These are phyloP conservation scores for Xylaria sp. DNA, from an alignment of 495 filamentous ascomycete genomes.

Conservation along the genomic window DNA sequence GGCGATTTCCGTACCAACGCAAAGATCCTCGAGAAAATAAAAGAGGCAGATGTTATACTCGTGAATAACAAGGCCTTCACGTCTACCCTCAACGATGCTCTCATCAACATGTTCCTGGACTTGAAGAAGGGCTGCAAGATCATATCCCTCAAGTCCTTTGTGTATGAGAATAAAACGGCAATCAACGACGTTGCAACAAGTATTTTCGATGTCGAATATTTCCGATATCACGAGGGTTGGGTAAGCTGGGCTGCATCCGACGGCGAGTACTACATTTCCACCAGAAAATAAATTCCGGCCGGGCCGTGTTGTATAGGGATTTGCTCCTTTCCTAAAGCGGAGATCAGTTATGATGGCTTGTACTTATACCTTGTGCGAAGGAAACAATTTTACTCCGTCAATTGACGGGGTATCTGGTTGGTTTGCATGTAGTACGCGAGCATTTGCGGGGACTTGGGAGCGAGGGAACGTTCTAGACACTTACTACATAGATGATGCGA, in stretches of 20 bases:
- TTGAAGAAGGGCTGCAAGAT: constrained; percentile 91
- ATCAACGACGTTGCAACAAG: constrained; percentile 76
- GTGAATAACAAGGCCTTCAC: constrained; percentile 98
- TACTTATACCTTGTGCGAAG: constrained; percentile 25
- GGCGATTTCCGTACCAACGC: constrained; percentile 85
- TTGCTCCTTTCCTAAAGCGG: not conserved
- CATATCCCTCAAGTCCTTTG: constrained; percentile 83
- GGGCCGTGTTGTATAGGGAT: not conserved
- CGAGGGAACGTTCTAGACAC: constrained; percentile 17
- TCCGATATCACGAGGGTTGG: constrained; percentile 77
- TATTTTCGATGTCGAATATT: constrained; percentile 74
- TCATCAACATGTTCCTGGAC: constrained; percentile 91
- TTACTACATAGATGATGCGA: constrained; percentile 24
- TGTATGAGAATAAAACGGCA: constrained; percentile 74
- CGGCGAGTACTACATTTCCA: constrained; percentile 87
- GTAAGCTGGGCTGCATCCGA: constrained; percentile 92
- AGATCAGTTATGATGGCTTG: constrained; percentile 8
- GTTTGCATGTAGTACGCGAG: constrained; percentile 10
- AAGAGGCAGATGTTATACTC: constrained; percentile 87
- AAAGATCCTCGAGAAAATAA: constrained; percentile 72
- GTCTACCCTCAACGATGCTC: constrained; percentile 79
- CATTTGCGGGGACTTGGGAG: constrained; percentile 13
- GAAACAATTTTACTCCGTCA: not conserved
- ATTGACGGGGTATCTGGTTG: not conserved
- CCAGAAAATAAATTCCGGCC: constrained; percentile 64